These are phyloP conservation scores for Beauveria sp. DNA, from an alignment of 2,329 filamentous ascomycete genomes.

Conservation along the genomic window DNA sequence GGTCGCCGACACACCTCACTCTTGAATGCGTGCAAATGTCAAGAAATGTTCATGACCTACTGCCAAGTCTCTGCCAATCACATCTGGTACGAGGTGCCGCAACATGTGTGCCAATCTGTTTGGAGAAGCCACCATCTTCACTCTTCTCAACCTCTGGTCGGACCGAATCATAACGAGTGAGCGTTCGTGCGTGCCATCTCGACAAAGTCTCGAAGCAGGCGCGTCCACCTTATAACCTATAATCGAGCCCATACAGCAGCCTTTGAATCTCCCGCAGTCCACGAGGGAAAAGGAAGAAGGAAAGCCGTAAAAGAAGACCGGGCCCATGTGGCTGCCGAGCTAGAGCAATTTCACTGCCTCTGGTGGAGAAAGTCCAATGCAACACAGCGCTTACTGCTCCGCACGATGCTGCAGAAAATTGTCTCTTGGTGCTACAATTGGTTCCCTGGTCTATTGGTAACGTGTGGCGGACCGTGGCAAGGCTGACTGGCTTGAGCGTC, in stretches of 20 bases:
- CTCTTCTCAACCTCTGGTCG: background rate
- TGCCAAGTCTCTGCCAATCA: background rate
- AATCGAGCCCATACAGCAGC: background rate
- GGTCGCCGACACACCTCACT: background rate
- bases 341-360: background rate
- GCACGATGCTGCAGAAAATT: background rate
- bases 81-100: background rate
- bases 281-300: background rate
- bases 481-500: conserved; percentile 4
- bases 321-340: background rate
- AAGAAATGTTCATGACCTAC: background rate
- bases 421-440: background rate
- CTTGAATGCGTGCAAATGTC: background rate
- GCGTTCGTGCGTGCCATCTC: too few relatives aligned
- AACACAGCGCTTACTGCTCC: conserved; percentile 4
- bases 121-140: background rate
- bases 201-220: too few relatives aligned
- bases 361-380: conserved; percentile 1
- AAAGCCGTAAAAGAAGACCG: background rate
- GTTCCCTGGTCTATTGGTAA: background rate
- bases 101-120: background rate
- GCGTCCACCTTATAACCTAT: too few relatives aligned
- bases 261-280: background rate
- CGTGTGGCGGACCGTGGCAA: background rate
- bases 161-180: background rate